phyloP scores from a whole-genome alignment of 768 basidiomycete species.

The Auricularia sp. region DNA sequence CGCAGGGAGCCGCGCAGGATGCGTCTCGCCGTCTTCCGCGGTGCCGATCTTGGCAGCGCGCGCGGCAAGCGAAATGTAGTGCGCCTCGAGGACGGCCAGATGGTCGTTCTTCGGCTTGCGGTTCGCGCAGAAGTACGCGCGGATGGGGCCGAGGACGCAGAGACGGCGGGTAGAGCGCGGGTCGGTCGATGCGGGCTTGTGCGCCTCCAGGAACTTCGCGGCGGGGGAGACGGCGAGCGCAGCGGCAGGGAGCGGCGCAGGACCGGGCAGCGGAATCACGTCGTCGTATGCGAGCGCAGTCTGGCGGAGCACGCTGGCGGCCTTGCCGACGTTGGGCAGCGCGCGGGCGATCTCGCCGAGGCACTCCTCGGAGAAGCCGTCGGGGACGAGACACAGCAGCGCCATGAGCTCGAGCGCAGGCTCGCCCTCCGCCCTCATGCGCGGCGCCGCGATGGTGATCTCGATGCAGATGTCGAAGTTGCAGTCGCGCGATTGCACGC shows the following conservation, averaged over 20 bases:
- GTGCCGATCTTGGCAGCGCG: background rate
- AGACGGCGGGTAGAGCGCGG: background rate
- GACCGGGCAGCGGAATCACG: background rate
- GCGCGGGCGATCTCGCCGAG: background rate
- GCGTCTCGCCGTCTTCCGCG: background rate
- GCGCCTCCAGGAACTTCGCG: background rate
- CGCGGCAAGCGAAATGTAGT: background rate
- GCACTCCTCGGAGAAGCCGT: background rate
- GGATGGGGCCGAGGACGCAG: background rate
- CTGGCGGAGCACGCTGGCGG: background rate
- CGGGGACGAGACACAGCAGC: background rate
- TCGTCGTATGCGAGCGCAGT: background rate
- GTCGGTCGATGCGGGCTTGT: background rate
- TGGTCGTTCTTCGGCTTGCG: background rate
- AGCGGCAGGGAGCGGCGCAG: background rate
- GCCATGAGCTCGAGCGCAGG: background rate
- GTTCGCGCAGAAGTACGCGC: background rate
- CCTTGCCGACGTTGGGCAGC: background rate
- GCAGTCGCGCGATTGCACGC: background rate
- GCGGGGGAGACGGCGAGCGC: background rate
- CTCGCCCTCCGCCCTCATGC: background rate
- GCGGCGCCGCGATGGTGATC: background rate
- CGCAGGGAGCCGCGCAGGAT: background rate
- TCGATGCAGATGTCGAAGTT: constrained; percentile 3
- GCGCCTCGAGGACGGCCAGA: background rate